phyloP scores from a whole-genome alignment of 1,139 yeast genomes.

The Candida sp. region DNA sequence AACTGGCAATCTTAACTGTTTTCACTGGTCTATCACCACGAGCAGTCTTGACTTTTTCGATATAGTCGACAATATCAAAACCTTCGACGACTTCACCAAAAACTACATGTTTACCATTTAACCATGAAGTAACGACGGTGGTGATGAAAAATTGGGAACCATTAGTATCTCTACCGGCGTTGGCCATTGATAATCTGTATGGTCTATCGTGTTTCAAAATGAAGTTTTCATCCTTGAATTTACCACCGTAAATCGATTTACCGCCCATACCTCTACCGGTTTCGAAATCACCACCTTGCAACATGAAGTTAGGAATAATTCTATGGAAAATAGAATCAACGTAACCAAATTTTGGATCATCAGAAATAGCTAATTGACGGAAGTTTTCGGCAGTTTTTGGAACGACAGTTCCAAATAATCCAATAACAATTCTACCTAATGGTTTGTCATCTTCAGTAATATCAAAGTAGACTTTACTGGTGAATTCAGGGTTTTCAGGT shows the following conservation, averaged over 20 bases:
- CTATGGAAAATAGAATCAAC: constrained; percentile 53
- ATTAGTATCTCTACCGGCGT: constrained; percentile 59
- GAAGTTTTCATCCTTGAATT: constrained; percentile 58
- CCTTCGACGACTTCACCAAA: constrained; percentile 78
- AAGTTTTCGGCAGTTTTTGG: constrained; percentile 61
- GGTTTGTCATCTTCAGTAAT: constrained; percentile 74
- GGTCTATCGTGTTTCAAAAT: constrained; percentile 55
- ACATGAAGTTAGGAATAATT: constrained; percentile 55
- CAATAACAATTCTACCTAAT: constrained; percentile 66
- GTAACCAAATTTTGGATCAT: constrained; percentile 55
- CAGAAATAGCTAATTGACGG: constrained; percentile 54
- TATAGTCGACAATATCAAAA: constrained; percentile 53
- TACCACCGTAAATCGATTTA: constrained; percentile 55
- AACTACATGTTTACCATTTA: constrained; percentile 74
- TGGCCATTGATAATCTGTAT: constrained; percentile 61
- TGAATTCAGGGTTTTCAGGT: constrained; percentile 54
- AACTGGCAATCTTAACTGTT: constrained; percentile 45
- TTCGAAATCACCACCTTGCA: constrained; percentile 64
- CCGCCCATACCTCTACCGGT: constrained; percentile 61
- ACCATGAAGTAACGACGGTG: constrained; percentile 59
- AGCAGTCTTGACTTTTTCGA: constrained; percentile 51
- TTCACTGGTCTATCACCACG: constrained; percentile 50
- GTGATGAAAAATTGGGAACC: constrained; percentile 67
- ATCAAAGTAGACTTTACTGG: constrained; percentile 83
- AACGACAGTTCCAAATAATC: constrained; percentile 65